Conservation (phyloP, 2,329 filamentous ascomycete species). For the Claviceps quebecensis region DNA sequence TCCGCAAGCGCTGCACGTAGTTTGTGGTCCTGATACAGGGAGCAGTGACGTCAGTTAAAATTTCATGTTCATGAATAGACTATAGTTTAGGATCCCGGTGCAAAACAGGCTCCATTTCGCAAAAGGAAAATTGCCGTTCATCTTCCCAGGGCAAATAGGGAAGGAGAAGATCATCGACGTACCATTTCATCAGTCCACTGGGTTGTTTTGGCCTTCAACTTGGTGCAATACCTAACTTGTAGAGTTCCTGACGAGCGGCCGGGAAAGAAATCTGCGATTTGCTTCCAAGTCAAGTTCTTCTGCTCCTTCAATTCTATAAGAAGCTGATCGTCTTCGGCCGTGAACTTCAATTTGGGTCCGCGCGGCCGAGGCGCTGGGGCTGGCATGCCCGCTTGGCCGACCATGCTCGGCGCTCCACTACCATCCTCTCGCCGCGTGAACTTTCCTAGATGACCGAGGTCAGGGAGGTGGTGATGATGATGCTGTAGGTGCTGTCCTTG, state of each 20-base stretch:
- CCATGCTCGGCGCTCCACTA: conserved; percentile 63
- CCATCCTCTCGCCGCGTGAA: conserved; percentile 47
- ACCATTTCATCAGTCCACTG: conserved; percentile 92
- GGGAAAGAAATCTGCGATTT: conserved; percentile 93
- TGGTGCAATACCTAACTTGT: conserved; percentile 90
- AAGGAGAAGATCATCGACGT: conserved; percentile 19
- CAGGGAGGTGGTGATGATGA: conserved; percentile 71
- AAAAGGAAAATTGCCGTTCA: not conserved
- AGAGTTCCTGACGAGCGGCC: conserved; percentile 80
- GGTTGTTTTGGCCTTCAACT: conserved; percentile 84
- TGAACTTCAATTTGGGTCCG: conserved; percentile 88
- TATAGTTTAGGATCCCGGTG: no score
- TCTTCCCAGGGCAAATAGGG: no score
- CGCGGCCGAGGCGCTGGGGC: conserved; percentile 64
- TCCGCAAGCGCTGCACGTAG: conserved; percentile 64
- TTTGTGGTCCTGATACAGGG: conserved; percentile 50
- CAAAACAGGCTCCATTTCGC: not conserved
- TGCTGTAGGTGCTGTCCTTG: conserved; percentile 38
- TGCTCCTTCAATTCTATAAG: conserved; percentile 87
- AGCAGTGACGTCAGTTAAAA: not conserved
- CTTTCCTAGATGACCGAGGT: conserved; percentile 56
- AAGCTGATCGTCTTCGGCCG: conserved; percentile 76
- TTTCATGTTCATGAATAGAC: not conserved
- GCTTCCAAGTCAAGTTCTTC: conserved; percentile 91
- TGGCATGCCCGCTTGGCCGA: conserved; percentile 80